Base-by-base conservation (phyloP, 2,329 filamentous ascomycete species). In the Orbilia oligospora region DNA sequence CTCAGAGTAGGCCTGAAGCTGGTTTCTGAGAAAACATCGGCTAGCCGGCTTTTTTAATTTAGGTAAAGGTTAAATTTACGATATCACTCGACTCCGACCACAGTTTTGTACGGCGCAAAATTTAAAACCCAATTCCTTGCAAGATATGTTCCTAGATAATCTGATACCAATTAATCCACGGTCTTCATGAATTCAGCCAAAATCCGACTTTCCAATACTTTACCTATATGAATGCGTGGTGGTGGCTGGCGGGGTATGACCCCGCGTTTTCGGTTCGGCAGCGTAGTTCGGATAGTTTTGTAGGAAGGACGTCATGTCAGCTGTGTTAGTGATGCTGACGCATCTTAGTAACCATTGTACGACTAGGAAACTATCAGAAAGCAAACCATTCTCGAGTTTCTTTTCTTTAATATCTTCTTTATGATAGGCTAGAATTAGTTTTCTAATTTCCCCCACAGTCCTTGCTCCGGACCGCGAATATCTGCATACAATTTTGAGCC, bases 251-350 rank as follows among this genome's bases (percentile, higher is more conserved):
- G 44, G 27, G 36, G 38, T 56, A 51, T 30, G 6, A 48, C 48
- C 38, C 75, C 68, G 75, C 73, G 61, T 77, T 78, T 71, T 66
- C 69, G 68, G 75, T 41, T 72, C 75, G 75, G 75, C 51, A 78
- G 49, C 75, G 51, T n/a, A 48, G 44, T 71, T 78, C 75, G 75
- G 73, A 44, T 77, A 73, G 69, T 20, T n/a, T 3, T 33, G 30
- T 20, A 5, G 18, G 41, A 27, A 18, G 27, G 30, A 41, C 33
- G 53, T 20, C 30, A 61, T 38, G 56, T 61, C 56, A 61, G 56
- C 56, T 24, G 56, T 44, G 56, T 44, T 24, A 61, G 33, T 61
- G 33, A 61, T 24, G 56, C 56, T 61, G 56, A 61, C 56, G 56
- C 33, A 61, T 22, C 56, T 61, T 61, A 61, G 36, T 61, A 61